Evolutionary conservation across 805 yeast species (phyloP).

Genomic region (Metschnikowia santaceciliae): DNA sequence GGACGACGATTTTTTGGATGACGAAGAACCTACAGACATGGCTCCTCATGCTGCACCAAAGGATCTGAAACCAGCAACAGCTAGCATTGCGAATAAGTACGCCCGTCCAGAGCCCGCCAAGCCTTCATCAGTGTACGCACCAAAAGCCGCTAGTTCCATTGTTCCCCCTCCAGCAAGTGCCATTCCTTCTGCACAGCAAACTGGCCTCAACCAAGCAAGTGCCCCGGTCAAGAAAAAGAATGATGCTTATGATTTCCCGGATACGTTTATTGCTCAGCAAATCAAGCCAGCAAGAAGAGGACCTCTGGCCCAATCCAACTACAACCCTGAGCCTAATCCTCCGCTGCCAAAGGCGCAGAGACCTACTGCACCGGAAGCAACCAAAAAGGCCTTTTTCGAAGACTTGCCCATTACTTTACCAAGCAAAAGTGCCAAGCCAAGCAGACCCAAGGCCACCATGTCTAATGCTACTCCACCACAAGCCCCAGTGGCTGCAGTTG

Average conservation of each 20-base stretch:
- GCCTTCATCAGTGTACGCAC: background rate
- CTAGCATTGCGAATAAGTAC: constrained; percentile 1
- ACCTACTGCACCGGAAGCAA: background rate
- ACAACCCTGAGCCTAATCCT: background rate
- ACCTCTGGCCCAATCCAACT: constrained; percentile 8
- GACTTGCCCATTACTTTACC: constrained; percentile 49
- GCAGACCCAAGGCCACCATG: background rate
- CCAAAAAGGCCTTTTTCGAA: constrained; percentile 49
- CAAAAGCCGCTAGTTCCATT: constrained; percentile 1
- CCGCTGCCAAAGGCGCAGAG: background rate
- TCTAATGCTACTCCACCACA: background rate
- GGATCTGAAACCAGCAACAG: constrained; percentile 5
- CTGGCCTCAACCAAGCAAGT: background rate
- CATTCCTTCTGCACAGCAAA: background rate
- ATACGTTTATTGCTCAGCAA: constrained; percentile 44
- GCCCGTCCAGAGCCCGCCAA: background rate
- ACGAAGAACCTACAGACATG: constrained; percentile 11
- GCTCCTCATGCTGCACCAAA: background rate
- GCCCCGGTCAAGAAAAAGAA: constrained; percentile 40
- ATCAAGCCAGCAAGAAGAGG: constrained; percentile 38
- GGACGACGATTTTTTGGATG: constrained; percentile 38
- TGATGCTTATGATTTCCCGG: constrained; percentile 78
- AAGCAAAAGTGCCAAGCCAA: constrained; percentile 3
- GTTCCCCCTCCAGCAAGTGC: constrained; percentile 9
- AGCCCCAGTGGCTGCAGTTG: constrained; percentile 9